A percentile compares a stretch with the other conserved stretches of the same genome.
These are phyloP conservation scores for Athelia sp. DNA, from an alignment of 1,284 basidiomycete species.

Conservation along the genomic window DNA sequence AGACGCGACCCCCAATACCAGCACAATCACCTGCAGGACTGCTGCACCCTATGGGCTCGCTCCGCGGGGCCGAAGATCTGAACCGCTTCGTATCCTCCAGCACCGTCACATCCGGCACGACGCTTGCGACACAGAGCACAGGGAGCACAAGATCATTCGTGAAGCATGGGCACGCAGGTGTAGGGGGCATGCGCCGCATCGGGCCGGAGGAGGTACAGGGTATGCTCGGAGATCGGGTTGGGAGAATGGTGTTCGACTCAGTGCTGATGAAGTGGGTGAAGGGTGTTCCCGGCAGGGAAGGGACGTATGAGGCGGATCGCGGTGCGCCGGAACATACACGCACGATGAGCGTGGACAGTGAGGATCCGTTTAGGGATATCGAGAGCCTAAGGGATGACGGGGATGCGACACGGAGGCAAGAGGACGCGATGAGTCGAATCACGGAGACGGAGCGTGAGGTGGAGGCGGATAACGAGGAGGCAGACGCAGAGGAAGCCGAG, in stretches of 20 bases:
- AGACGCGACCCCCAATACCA: neutral
- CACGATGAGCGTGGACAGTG: slow-evolving; percentile 48
- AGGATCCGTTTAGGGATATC: slow-evolving; percentile 84
- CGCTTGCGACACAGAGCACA: slow-evolving; percentile 62
- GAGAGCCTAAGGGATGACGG: slow-evolving; percentile 72
- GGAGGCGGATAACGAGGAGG: slow-evolving; percentile 31
- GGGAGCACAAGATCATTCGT: slow-evolving; percentile 74
- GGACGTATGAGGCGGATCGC: neutral
- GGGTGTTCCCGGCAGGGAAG: slow-evolving; percentile 32
- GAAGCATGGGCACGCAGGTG: slow-evolving; percentile 69
- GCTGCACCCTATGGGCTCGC: slow-evolving; percentile 37
- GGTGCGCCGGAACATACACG: slow-evolving; percentile 37
- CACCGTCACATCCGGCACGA: slow-evolving; percentile 70
- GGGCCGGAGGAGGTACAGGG: slow-evolving; percentile 71
- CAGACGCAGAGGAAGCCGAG: slow-evolving; percentile 61
- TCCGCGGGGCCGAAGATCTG: slow-evolving; percentile 57
- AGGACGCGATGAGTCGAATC: slow-evolving; percentile 41
- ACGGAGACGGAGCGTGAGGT: slow-evolving; percentile 25
- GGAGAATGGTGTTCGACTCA: slow-evolving; percentile 84
- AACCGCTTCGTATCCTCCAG: slow-evolving; percentile 84
- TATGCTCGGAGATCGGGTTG: slow-evolving; percentile 68
- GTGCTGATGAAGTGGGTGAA: slow-evolving; percentile 82
- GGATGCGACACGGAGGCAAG: slow-evolving; percentile 15
- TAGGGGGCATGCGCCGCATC: slow-evolving; percentile 40
- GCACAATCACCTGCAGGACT: slow-evolving; percentile 15